Evolutionary conservation across 352 stramenopile species (phyloP).

Genomic region (Globisporangium emineosum): DNA sequence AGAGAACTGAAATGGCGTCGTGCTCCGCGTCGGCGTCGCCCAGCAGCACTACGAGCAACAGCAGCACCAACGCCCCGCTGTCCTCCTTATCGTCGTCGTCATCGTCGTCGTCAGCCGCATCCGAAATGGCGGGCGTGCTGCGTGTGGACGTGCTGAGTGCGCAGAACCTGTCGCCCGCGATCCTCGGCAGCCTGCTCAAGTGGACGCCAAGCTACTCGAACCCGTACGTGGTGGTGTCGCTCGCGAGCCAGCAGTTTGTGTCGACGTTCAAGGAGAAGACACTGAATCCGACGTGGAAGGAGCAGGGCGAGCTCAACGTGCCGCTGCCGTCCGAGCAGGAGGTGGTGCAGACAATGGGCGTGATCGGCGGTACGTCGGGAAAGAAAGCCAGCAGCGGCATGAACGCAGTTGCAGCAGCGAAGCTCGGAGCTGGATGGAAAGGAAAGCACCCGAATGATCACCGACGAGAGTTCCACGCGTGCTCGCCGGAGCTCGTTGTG

Average conservation of each 20-base stretch:
- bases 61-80: slow-evolving; percentile 8
- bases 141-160: slow-evolving; percentile 55
- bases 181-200: slow-evolving; percentile 61
- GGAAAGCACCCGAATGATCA: slow-evolving; percentile 19
- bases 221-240: slow-evolving; percentile 55
- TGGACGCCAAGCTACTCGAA: slow-evolving; percentile 72
- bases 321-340: slow-evolving; percentile 59
- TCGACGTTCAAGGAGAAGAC: slow-evolving; percentile 45
- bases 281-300: slow-evolving; percentile 68
- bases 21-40: slow-evolving; percentile 14
- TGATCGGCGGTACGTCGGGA: slow-evolving; percentile 18
- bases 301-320: slow-evolving; percentile 45
- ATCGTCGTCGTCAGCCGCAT: neutral
- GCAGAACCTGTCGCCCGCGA: slow-evolving; percentile 54
- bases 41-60: neutral
- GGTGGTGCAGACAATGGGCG: slow-evolving; percentile 39
- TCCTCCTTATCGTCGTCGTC: slow-evolving; percentile 8
- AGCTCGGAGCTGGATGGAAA: slow-evolving; percentile 15
- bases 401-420: slow-evolving; percentile 15
- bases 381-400: slow-evolving; percentile 19
- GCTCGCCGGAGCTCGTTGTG: slow-evolving; percentile 51
- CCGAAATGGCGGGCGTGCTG: slow-evolving; percentile 37
- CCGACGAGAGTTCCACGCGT: slow-evolving; percentile 42
- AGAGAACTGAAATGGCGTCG: slow-evolving; percentile 30
- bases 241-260: slow-evolving; percentile 51